These are phyloP conservation scores for Suillus cothurnatus DNA, from an alignment of 768 basidiomycete genomes.

Conservation along the genomic window DNA sequence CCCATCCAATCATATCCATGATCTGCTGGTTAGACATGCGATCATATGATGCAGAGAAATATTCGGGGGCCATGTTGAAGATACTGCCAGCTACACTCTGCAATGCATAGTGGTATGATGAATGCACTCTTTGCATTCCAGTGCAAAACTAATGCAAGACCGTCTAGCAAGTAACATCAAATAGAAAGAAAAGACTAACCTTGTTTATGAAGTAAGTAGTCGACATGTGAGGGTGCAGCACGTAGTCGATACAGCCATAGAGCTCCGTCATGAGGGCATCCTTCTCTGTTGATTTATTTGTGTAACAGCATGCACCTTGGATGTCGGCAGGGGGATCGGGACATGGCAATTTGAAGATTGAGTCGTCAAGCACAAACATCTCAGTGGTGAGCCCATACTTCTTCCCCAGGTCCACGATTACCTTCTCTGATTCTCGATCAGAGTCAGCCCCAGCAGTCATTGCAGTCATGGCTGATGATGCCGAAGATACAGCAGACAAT, in stretches of 20 bases:
- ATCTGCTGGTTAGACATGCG: neutral
- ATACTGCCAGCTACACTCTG: neutral
- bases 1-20: neutral
- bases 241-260: neutral
- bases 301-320: neutral
- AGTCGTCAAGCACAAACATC: neutral
- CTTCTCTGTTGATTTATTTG: neutral
- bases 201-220: neutral
- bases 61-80: neutral
- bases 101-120: neutral
- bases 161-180: neutral
- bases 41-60: neutral
- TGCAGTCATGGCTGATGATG: neutral
- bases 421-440: neutral
- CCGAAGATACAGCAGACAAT: neutral
- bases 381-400: neutral
- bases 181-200: neutral
- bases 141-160: neutral
- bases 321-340: neutral
- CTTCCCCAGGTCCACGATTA: neutral
- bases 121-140: neutral
- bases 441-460: neutral
- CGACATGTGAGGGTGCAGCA: neutral
- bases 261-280: neutral
- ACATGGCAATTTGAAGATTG: neutral